These are phyloP conservation scores for Primulina eburnea DNA, from an alignment of 257 asterid genomes.

Conservation along the genomic window DNA sequence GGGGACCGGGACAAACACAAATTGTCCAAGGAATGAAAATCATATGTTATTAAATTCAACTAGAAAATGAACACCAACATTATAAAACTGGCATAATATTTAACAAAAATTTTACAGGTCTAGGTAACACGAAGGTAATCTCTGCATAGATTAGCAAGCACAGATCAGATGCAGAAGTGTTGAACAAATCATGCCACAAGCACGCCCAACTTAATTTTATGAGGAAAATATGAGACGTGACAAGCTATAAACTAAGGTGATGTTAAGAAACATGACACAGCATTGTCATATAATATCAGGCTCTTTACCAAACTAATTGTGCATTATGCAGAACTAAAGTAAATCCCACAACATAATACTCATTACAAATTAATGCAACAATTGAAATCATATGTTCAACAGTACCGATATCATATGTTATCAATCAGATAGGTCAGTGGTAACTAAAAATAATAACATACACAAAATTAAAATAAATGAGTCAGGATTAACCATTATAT, in stretches of 20 bases:
- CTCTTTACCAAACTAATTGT: background rate
- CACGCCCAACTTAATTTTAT: background rate
- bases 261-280: slow-evolving; percentile 4
- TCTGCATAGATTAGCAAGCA: background rate
- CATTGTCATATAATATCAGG: background rate
- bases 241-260: background rate
- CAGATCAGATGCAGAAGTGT: background rate
- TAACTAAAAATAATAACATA: background rate
- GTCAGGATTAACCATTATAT: background rate
- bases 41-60: background rate
- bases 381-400: background rate
- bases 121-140: background rate
- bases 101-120: background rate
- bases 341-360: background rate
- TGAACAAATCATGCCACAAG: background rate
- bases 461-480: background rate
- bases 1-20: slow-evolving; percentile 1
- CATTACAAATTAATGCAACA: background rate
- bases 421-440: background rate
- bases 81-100: background rate
- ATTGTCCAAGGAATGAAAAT: background rate
- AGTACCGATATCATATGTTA: background rate
- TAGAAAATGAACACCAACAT: background rate
- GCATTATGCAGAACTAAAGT: slow-evolving; percentile 4
- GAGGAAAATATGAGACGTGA: background rate